Conservation (phyloP, 2,329 filamentous ascomycete species). For the Tolypocladium tropicale region DNA sequence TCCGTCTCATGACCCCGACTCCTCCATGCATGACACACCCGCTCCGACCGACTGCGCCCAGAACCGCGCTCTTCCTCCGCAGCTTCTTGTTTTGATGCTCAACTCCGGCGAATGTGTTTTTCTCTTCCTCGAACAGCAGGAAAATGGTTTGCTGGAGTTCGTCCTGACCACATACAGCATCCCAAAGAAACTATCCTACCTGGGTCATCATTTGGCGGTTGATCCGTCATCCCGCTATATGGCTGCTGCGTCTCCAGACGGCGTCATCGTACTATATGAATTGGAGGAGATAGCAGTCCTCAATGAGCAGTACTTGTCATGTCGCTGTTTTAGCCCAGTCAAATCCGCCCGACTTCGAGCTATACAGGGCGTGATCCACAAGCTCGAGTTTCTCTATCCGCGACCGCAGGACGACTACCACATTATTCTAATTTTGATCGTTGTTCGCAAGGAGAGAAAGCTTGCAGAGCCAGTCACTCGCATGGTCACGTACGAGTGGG, state of each 20-base stretch:
- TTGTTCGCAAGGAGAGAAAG: slow-evolving; percentile 30
- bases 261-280: slow-evolving; percentile 61
- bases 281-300: slow-evolving; percentile 47
- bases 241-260: slow-evolving; percentile 61
- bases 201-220: slow-evolving; percentile 58
- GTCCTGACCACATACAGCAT: slow-evolving; percentile 48
- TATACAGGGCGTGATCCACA: slow-evolving; percentile 66
- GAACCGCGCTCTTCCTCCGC: slow-evolving; percentile 49
- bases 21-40: slow-evolving; percentile 22
- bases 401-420: slow-evolving; percentile 53
- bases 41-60: slow-evolving; percentile 2
- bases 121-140: slow-evolving; percentile 48
- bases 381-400: slow-evolving; percentile 78
- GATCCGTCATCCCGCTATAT: slow-evolving; percentile 64
- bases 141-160: slow-evolving; percentile 45
- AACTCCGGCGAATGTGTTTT: slow-evolving; percentile 67
- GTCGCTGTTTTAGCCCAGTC: slow-evolving; percentile 47
- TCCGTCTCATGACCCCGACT: slow-evolving; percentile 30
- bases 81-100: slow-evolving; percentile 68
- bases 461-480: slow-evolving; percentile 25
- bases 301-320: slow-evolving; percentile 35
- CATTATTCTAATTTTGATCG: slow-evolving; percentile 65
- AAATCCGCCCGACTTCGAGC: slow-evolving; percentile 29
- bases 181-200: slow-evolving; percentile 47
- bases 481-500: slow-evolving; percentile 53